A percentile compares a stretch with the other conserved stretches of the same genome.
Conservation (phyloP, 2,329 filamentous ascomycete genomes). For the Tolypocladium album region DNA sequence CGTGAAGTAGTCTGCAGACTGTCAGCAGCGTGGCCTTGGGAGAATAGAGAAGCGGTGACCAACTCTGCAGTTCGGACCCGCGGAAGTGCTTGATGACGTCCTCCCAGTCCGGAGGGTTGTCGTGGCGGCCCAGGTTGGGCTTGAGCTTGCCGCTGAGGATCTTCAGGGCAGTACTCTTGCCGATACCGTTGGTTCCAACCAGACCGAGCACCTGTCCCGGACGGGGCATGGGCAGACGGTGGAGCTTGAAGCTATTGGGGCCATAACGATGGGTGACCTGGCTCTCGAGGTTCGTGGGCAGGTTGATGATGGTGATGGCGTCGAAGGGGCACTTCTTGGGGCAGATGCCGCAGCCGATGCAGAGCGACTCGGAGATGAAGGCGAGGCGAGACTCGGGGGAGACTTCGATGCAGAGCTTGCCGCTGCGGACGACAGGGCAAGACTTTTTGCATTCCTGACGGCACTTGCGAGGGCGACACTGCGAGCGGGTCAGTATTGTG, state of each 20-base stretch:
- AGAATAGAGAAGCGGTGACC: slow-evolving; percentile 19
- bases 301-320: slow-evolving; percentile 99
- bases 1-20: slow-evolving; percentile 73
- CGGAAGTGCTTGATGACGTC: slow-evolving; percentile 98
- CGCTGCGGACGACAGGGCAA: slow-evolving; percentile 91
- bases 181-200: slow-evolving; percentile 99
- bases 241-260: slow-evolving; percentile 99
- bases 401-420: slow-evolving; percentile 97
- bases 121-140: slow-evolving; percentile 89
- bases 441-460: slow-evolving; percentile 99
- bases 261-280: slow-evolving; percentile 98
- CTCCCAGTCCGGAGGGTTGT: slow-evolving; percentile 98
- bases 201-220: slow-evolving; percentile 92
- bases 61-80: slow-evolving; percentile 94
- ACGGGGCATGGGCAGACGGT: slow-evolving; percentile 89
- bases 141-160: slow-evolving; percentile 98
- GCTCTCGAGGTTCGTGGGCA: slow-evolving; percentile 97
- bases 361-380: slow-evolving; percentile 93
- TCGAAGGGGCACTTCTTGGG: slow-evolving; percentile 98
- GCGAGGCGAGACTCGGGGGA: slow-evolving; percentile 79
- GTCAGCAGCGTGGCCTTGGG: neutral
- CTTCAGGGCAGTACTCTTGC: slow-evolving; percentile 99
- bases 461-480: slow-evolving; percentile 58
- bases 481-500: slow-evolving; percentile 14
- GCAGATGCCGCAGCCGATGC: slow-evolving; percentile 98